Percentiles rank a stretch among this genome's conserved stretches.
Conservation (phyloP, 2,329 filamentous ascomycete species). For the Penicillium sp. region DNA sequence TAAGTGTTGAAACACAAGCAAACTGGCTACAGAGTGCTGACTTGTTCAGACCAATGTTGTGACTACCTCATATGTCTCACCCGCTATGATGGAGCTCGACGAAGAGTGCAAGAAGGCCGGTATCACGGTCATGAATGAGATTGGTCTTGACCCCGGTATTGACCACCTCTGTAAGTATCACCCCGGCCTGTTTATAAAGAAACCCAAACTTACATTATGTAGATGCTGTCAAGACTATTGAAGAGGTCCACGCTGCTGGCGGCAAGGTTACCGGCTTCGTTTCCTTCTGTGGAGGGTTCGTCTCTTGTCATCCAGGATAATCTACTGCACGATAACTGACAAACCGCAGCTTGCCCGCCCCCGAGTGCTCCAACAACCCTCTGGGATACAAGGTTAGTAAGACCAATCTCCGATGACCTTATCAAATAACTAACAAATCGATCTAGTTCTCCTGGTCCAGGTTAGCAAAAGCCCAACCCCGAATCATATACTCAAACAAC, state of each 20-base stretch:
- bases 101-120: constrained; percentile 78
- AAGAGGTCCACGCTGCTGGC: constrained; percentile 71
- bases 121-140: constrained; percentile 98
- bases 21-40: background rate
- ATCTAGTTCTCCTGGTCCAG: constrained; percentile 67
- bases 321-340: background rate
- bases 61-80: constrained; percentile 89
- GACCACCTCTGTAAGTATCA: constrained; percentile 21
- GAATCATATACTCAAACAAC: background rate
- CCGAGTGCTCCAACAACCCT: constrained; percentile 78
- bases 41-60: constrained; percentile 77
- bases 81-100: constrained; percentile 87
- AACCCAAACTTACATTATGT: background rate
- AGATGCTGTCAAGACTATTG: constrained; percentile 83
- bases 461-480: constrained; percentile 35
- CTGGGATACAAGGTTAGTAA: constrained; percentile 69
- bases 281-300: constrained; percentile 72
- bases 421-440: background rate
- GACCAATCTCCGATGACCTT: background rate
- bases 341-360: constrained; percentile 53
- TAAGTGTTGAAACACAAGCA: background rate
- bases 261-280: constrained; percentile 82
- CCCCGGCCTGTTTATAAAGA: background rate
- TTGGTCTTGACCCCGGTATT: constrained; percentile 51
- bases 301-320: background rate